These are phyloP conservation scores for Gliomastix tumulicola DNA, from an alignment of 2,329 filamentous ascomycete genomes.

Conservation along the genomic window DNA sequence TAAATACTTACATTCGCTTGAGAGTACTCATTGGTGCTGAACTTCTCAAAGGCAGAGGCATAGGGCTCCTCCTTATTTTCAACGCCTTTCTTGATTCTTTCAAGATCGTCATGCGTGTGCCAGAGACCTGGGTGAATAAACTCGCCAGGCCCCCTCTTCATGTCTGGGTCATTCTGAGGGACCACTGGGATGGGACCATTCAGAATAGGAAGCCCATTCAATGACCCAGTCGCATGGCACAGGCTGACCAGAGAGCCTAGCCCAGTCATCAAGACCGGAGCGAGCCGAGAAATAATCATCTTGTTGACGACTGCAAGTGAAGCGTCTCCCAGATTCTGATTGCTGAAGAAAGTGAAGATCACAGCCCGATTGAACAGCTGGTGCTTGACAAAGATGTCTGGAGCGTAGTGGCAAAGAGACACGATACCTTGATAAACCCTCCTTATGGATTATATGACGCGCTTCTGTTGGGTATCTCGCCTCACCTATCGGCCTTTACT, in stretches of 20 bases:
- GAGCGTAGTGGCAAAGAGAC: neutral
- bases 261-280: neutral
- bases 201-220: neutral
- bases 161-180: neutral
- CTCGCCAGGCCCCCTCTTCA: slow-evolving; percentile 1
- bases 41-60: slow-evolving; percentile 8
- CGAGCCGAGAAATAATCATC: neutral
- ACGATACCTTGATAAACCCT: neutral
- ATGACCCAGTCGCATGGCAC: neutral
- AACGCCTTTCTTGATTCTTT: slow-evolving; percentile 17
- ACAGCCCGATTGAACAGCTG: neutral
- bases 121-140: slow-evolving; percentile 1
- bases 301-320: neutral
- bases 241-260: neutral
- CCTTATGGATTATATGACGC: neutral
- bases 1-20: neutral
- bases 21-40: slow-evolving; percentile 7
- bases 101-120: slow-evolving; percentile 7
- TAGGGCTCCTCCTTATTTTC: slow-evolving; percentile 3
- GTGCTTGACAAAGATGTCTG: neutral
- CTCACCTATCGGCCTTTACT: neutral
- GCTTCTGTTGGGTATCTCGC: neutral
- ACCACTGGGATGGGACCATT: neutral
- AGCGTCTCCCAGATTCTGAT: neutral
- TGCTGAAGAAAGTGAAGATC: neutral